Percentiles rank a stretch among this genome's conserved stretches.
These are phyloP conservation scores for Zygosaccharomyces pseudorouxii DNA, from an alignment of 805 yeast species.

Conservation along the genomic window DNA sequence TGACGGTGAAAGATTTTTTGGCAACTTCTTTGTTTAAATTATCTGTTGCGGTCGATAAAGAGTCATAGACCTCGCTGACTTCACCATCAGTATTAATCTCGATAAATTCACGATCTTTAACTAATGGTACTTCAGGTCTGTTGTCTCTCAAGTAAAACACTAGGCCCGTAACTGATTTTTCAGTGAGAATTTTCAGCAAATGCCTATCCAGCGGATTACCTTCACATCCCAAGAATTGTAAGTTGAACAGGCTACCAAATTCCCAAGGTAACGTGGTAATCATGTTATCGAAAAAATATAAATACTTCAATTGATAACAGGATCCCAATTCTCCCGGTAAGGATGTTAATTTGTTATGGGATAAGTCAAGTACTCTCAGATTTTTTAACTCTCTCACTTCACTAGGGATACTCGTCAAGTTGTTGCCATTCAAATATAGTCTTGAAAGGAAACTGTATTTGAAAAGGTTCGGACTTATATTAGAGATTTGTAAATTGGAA, in stretches of 20 bases:
- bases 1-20: constrained; percentile 57
- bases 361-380: constrained; percentile 77
- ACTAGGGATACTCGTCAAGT: constrained; percentile 61
- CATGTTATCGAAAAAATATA: constrained; percentile 85
- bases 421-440: constrained; percentile 82
- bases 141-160: constrained; percentile 77
- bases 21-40: constrained; percentile 22
- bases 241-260: constrained; percentile 78
- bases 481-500: constrained; percentile 79
- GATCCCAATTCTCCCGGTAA: constrained; percentile 85
- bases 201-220: constrained; percentile 80
- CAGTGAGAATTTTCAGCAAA: constrained; percentile 62
- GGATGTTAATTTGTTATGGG: constrained; percentile 63
- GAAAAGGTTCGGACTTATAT: constrained; percentile 68
- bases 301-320: constrained; percentile 70
- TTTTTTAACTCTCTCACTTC: constrained; percentile 63
- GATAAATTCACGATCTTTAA: constrained; percentile 79
- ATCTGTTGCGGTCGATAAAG: constrained; percentile 32
- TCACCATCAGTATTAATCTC: constrained; percentile 76
- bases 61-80: constrained; percentile 27
- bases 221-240: constrained; percentile 85
- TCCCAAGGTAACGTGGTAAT: constrained; percentile 71
- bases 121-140: constrained; percentile 61
- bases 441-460: constrained; percentile 81
- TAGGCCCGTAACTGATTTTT: constrained; percentile 79